Conservation (phyloP, 1,284 basidiomycete genomes). For the Ganoderma lucidum region DNA sequence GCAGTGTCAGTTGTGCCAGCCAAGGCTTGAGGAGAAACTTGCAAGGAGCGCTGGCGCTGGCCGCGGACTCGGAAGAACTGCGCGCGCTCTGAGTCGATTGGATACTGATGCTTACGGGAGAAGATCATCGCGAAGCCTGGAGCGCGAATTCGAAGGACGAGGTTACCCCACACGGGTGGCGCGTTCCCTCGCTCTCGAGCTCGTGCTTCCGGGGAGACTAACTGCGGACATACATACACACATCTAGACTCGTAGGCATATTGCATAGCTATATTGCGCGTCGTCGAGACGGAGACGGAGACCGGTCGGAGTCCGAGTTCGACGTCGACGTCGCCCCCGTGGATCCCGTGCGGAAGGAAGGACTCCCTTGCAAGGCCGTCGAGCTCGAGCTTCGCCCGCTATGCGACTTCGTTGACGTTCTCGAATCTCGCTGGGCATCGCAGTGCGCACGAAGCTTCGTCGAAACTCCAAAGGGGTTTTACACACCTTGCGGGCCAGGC, state of each 20-base stretch:
- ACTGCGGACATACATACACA: background rate
- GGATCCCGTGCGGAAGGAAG: no score
- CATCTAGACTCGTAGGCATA: background rate
- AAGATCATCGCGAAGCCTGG: background rate
- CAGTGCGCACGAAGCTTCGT: no score
- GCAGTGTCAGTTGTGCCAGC: background rate
- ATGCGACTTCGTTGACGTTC: no score
- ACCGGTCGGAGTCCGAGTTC: background rate
- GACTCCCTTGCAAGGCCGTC: no score
- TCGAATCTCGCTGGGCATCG: no score
- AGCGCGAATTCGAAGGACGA: conserved; percentile 1
- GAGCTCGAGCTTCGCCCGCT: no score
- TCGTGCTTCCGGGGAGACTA: background rate
- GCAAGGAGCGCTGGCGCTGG: no score
- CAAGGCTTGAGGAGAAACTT: background rate
- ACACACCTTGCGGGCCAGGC: no score
- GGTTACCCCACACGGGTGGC: conserved; percentile 10
- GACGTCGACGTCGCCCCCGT: no score
- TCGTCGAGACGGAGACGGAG: background rate
- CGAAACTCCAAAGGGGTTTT: no score
- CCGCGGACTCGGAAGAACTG: background rate
- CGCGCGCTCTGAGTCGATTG: no score
- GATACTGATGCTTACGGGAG: background rate
- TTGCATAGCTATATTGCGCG: background rate
- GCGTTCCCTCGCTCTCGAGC: conserved; percentile 1